Base-by-base conservation (phyloP, 768 basidiomycete species). In the Boletus fagicola region DNA sequence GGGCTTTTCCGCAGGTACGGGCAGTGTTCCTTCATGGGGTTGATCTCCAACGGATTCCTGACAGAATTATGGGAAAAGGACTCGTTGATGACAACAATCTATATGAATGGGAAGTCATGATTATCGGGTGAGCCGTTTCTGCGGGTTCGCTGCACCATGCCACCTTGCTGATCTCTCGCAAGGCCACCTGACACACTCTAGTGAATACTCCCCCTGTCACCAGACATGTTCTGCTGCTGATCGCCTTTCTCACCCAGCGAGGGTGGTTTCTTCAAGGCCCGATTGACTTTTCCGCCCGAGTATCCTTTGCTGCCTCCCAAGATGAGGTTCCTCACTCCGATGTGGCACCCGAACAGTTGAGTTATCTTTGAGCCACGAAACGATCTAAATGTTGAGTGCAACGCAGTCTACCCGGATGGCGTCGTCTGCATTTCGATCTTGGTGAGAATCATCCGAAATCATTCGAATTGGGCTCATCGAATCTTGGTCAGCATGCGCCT, bases 281-380 rank as follows among this genome's bases (percentile, higher is more conserved):
- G 89, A 52, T 75, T 98, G 56, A 80, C 86, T 6, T 98, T 99
- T 74, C 96, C 95, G 9, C 77, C 82, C 28, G 93, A 98, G 72
- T 98, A 86, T 71, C 96, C 96, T 28, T 74, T 96, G 52, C 78
- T 86, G 48, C 95, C 95, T 9, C 96, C 97, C 38, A 95, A 93
- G 84, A 92, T 98, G 92, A 86, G 83, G 22, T 99, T 99, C 68
- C 83, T 90, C 63, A 98, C 97, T 2, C 88, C 87, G 36, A 91
- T 99, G 83, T 93, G 95, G 86, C 97, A 99, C 75, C 97, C 97
- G 2, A 99, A 98, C 72, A 95, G 96, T 95, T 69, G 54, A 64
- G 88, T 76, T 30, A 31, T 36, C 43, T 53, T 24, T 52, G 40
- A 43, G 42, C 22, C 28, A 28, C 35, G 31, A 28, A 4, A 13